A percentile compares a stretch with the other conserved stretches of the same genome.
Evolutionary conservation across 176 grass and related monocot species (phyloP).

Genomic region (Sorghum bicolor): Sorghum_bicolor_NCBIv3 NC_012875.2:7762001-7762500

Average conservation of each 20-base stretch:
- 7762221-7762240: conserved; percentile 90
- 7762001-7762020: not conserved
- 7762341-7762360: conserved; percentile 18
- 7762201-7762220: conserved; percentile 96
- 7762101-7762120: conserved; percentile 11
- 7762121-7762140: conserved; percentile 79
- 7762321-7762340: not conserved
- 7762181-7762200: conserved; percentile 87
- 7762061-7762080: conserved; percentile 11
- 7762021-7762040: conserved; percentile 6
- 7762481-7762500: conserved; percentile 68
- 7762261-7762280: conserved; percentile 36
- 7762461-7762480: conserved; percentile 55
- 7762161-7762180: conserved; percentile 67
- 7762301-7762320: not conserved
- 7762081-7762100: conserved; percentile 9
- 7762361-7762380: not conserved
- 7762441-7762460: conserved; percentile 21
- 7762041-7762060: not conserved
- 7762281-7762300: not conserved
- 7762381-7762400: not conserved
- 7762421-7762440: not conserved
- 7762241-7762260: conserved; percentile 93
- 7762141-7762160: conserved; percentile 96
- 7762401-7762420: not conserved